Evolutionary conservation across 805 yeast genomes (phyloP), one percentile per base, ranked within the genome.

Genomic region (Wickerhamomyces sydowiorum): DNA sequence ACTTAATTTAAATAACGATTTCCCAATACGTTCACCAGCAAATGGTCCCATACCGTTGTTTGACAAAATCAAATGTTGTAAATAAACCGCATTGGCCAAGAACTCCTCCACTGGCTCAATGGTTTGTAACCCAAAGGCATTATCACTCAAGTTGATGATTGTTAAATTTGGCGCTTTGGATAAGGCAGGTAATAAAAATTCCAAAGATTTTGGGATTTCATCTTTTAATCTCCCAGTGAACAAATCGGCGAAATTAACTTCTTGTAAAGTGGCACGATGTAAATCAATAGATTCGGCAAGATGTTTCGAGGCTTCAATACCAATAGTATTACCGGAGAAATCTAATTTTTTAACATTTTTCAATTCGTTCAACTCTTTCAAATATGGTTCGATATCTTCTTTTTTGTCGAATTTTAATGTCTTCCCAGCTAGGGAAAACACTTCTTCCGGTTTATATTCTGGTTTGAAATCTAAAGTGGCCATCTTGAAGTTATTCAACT

Each of bases 11-110:
- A 71, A 86, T 37, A 93, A 75, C 4, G 96, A 86, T 54, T 80
- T 79, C 46, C 97, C 99, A 47, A 93, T 86, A 61, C 96, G 78
- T 43, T 91, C 83, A 54, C 99, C 99, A 1, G 98, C 96, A 61
- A 85, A 85, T 21, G 99, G 99, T 28, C 99, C 99, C 80, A 93
- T 83, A 42, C 99, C 99, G 62, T 93, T 93, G 66, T 93, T 93
- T 37, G 96, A 83, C 48, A 93, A 71, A 51, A 87, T 81, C 62
- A 93, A 75, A 60, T 93, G 96, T 64, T 86, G 84, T 42, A 93
- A 67, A 21, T 95, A 80, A 15, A 78, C 74, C 28, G 91, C 95
- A 53, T 82, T 72, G 12, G 86, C 68, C 44, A 93, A 70, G 54
- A 82, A 89, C 22, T 70, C 72, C 60, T 93, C 96, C 42, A 93